These are phyloP conservation scores for Penicillium sp. DNA, from an alignment of 2,329 filamentous ascomycete genomes.

Conservation along the genomic window DNA sequence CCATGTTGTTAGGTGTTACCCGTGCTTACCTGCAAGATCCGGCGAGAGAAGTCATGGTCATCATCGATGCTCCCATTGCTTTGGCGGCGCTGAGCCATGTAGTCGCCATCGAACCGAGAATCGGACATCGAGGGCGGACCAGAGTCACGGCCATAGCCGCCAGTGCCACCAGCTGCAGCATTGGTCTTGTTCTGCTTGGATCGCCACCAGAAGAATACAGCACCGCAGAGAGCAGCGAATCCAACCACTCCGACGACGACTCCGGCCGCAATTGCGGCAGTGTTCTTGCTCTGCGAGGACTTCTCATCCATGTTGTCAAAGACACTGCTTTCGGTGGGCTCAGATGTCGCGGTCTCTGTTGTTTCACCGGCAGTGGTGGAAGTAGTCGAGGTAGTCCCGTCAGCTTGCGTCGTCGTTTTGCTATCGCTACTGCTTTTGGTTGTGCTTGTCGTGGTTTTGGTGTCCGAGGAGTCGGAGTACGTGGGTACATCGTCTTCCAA, in stretches of 20 bases:
- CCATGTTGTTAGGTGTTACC: neutral
- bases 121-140: conserved; percentile 72
- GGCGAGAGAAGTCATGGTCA: conserved; percentile 93
- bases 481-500: conserved; percentile 40
- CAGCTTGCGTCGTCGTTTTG: conserved; percentile 12
- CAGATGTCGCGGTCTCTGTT: conserved; percentile 38
- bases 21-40: conserved; percentile 80
- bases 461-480: conserved; percentile 23
- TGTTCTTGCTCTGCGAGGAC: conserved; percentile 57
- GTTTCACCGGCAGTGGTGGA: conserved; percentile 30
- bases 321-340: conserved; percentile 15
- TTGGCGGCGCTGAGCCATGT: conserved; percentile 77
- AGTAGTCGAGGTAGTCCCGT: conserved; percentile 10
- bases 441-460: conserved; percentile 20
- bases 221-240: conserved; percentile 65
- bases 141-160: conserved; percentile 69
- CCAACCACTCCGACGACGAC: conserved; percentile 80
- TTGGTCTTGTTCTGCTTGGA: conserved; percentile 75
- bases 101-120: conserved; percentile 77
- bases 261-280: conserved; percentile 81
- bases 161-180: conserved; percentile 77
- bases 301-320: conserved; percentile 8
- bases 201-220: conserved; percentile 70
- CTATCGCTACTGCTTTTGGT: conserved; percentile 18
- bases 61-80: conserved; percentile 96